Conservation (phyloP, 352 stramenopile species). For the Phytopythium ostracodes region DNA sequence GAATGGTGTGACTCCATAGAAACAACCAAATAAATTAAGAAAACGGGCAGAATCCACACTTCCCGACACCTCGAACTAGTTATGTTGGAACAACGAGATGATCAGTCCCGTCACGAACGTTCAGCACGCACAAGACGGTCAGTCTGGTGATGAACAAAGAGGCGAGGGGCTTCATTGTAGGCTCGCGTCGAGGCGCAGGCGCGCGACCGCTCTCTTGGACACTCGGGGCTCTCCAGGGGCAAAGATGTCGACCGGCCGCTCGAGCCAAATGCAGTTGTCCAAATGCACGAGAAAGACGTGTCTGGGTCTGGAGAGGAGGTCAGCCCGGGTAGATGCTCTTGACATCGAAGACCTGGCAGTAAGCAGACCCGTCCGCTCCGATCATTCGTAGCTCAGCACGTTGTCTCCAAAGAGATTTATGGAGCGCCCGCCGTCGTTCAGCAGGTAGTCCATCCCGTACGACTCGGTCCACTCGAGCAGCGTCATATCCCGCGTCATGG, state of each 20-base stretch:
- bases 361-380: too few relatives aligned
- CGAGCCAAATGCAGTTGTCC: not conserved
- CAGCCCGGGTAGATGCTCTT: too few relatives aligned
- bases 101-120: too few relatives aligned
- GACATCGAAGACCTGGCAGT: too few relatives aligned
- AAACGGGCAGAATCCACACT: not conserved
- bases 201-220: not conserved
- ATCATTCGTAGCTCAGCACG: constrained; percentile 51
- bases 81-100: too few relatives aligned
- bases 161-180: too few relatives aligned
- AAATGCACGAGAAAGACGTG: not conserved
- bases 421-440: constrained; percentile 49
- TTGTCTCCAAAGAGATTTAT: constrained; percentile 64
- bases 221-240: not conserved
- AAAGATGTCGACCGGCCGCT: not conserved
- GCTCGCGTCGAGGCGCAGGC: too few relatives aligned
- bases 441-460: constrained; percentile 77
- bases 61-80: too few relatives aligned
- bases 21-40: constrained; percentile 1
- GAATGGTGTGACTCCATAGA: not conserved
- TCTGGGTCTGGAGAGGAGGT: not conserved
- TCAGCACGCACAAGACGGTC: too few relatives aligned
- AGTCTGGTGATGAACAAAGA: too few relatives aligned
- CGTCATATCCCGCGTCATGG: constrained; percentile 59
- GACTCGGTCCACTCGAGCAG: constrained; percentile 77